Evolutionary conservation across 2,329 filamentous ascomycete species (phyloP), one percentile per base, ranked within the genome.

Genomic region (Moelleriella libera): DNA sequence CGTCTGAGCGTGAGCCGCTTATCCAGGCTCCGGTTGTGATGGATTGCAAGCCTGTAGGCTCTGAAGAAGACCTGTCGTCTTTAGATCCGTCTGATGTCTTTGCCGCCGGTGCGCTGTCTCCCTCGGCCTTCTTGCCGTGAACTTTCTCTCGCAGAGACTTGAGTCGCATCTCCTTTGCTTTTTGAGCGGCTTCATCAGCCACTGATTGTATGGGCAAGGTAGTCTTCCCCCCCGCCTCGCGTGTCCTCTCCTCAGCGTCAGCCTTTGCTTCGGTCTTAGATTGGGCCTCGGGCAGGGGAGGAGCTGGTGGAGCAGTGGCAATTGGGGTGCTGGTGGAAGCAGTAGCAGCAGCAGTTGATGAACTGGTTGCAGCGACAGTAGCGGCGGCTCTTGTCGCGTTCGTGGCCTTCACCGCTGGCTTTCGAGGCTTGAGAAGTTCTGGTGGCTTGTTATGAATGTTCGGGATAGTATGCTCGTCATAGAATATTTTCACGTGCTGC

Each of bases 401-500:
- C 42, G 57, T 49, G 9, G 61, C 53, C 40, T 54, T 57, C 30
- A 41, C 48, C 8, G 40, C 67, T 57, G 41, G 57, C 41, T 30
- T 53, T 14, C 41, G 46, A 42, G 21, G 54, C 51, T 63, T 66
- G 40, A 57, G 57, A 47, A 64, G 63, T 37, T 67, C 64, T 43
- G 69, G 68, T 12, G 72, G 70, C 46, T 72, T 70, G 55, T 75
- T 63, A 67, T 69, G 62, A 66, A 76, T 71, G 61, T 70, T 61
- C 34, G 75, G 73, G 54, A 78, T 76, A 45, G 76, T 79, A 57
- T 68, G 69, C 54, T 80, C 76, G 66, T 81, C 77, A 61, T 76
- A 76, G 66, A 75, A 78, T 55, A 83, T 77, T 51, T 74, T 80
- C 57, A 97, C 80, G 57, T 90, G 84, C 66, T 90, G 80, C 64